Base-by-base conservation (phyloP, 257 asterid species). In the Nicotiana attenuata region DNA sequence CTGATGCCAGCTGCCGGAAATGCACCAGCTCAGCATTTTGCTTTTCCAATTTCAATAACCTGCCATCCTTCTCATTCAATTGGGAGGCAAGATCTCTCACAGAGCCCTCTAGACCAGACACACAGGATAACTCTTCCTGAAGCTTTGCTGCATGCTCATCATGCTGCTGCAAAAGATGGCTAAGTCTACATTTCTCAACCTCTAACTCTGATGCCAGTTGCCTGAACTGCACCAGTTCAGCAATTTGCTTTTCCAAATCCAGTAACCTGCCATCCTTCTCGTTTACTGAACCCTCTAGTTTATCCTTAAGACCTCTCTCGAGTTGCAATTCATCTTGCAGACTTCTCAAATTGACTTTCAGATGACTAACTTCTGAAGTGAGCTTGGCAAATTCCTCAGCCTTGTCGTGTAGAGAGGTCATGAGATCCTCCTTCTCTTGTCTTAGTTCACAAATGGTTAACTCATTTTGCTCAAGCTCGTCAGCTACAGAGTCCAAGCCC, bases 361-460 rank as follows among this genome's bases (percentile, higher is more conserved):
- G 88, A 84, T 56, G 45, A 83, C 78, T 84, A 83, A 89, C 84
- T 82, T 93, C 96, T 60, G 91, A 81, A 31, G 85, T 84, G 87
- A 94, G 92, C 89, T 90, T 83, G 82, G 33, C 75, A 77, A 88
- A 89, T 84, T 91, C 97, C 73, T 84, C 88, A 50, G 86, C 81
- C 88, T 92, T 91, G 79, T 84, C 84, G 80, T 78, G 87, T 28
- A 94, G 88, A 76, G 88, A 66, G 76, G 80, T 75, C 17, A 76
- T 55, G 61, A 95, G 91, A 81, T 90, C 88, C 81, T 89, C 86
- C 82, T 92, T 93, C 82, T 90, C 94, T 69, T 81, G 88, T 77
- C 78, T 82, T 53, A 96, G 86, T 87, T 87, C 91, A 28, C 82
- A 28, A 81, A 94, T 83, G 76, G 85, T 88, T 50, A 84, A 85